These are phyloP conservation scores for Ilex paraguariensis DNA, from an alignment of 305 asterid genomes.

Conservation along the genomic window DNA sequence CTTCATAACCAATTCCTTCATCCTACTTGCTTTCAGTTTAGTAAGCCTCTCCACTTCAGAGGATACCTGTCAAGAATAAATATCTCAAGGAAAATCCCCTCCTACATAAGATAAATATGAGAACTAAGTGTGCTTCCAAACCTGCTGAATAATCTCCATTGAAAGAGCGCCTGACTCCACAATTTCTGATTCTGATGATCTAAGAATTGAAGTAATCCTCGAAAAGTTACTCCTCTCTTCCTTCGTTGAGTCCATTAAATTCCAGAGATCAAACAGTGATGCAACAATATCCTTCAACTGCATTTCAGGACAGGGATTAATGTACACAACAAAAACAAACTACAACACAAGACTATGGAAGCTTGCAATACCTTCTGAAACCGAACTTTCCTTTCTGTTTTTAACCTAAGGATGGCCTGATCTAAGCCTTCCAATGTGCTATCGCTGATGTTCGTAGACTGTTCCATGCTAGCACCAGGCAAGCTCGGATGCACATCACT, in stretches of 20 bases:
- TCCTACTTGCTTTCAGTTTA: constrained; percentile 78
- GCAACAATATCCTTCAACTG: constrained; percentile 80
- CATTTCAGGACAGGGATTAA: constrained; percentile 23
- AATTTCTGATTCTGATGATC: constrained; percentile 57
- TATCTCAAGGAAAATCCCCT: neutral
- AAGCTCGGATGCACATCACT: constrained; percentile 87
- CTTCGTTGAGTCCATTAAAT: constrained; percentile 66
- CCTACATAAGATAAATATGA: neutral
- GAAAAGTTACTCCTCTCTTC: constrained; percentile 63
- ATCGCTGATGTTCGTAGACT: constrained; percentile 72
- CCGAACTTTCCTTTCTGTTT: constrained; percentile 70
- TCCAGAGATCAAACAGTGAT: constrained; percentile 80
- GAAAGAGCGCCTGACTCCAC: constrained; percentile 69
- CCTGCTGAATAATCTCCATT: constrained; percentile 70
- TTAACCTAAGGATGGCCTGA: constrained; percentile 56
- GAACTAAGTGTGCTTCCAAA: constrained; percentile 12
- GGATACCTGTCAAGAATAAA: constrained; percentile 40
- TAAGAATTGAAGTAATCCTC: constrained; percentile 48
- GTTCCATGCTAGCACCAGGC: constrained; percentile 54
- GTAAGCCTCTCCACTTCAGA: constrained; percentile 86
- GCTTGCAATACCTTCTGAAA: constrained; percentile 62
- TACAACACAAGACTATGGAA: constrained; percentile 9
- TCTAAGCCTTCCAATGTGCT: constrained; percentile 71
- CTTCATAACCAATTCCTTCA: constrained; percentile 89
- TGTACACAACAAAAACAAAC: constrained; percentile 15